Evolutionary conservation across 129 eudicot species (phyloP).

Genomic region (Oenanthe sinensis): DNA sequence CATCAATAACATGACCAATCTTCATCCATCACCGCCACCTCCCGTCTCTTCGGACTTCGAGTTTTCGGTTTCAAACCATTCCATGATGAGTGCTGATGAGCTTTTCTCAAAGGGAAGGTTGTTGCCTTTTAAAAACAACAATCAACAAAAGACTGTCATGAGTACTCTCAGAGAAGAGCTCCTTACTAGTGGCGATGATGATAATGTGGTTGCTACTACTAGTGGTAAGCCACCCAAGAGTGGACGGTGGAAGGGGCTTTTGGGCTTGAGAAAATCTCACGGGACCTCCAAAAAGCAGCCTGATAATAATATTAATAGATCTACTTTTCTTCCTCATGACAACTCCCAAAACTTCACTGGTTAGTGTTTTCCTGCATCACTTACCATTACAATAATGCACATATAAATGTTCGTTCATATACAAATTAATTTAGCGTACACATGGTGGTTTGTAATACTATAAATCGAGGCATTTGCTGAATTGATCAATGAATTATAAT

Average conservation of each 20-base stretch:
- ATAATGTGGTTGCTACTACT: constrained; percentile 2
- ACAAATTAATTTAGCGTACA: background rate
- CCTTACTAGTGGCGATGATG: constrained; percentile 46
- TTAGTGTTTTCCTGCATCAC: background rate
- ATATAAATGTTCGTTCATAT: background rate
- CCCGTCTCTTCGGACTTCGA: constrained; percentile 78
- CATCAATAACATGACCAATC: background rate
- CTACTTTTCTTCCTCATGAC: background rate
- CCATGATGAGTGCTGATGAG: constrained; percentile 77
- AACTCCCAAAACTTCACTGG: constrained; percentile 5
- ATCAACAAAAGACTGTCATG: constrained; percentile 11
- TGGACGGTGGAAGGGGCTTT: constrained; percentile 69
- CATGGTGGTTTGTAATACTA: too few species aligned
- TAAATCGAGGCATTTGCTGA: background rate
- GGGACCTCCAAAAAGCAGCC: constrained; percentile 26
- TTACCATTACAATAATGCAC: background rate
- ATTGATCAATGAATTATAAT: too few species aligned
- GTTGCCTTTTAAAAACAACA: constrained; percentile 53
- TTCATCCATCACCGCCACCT: constrained; percentile 36
- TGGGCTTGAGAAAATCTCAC: constrained; percentile 68
- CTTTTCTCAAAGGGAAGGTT: constrained; percentile 65
- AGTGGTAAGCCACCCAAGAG: constrained; percentile 25
- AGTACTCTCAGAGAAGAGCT: constrained; percentile 73
- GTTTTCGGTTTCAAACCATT: constrained; percentile 52
- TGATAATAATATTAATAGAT: constrained; percentile 21